A percentile compares a stretch with the other conserved stretches of the same genome.
Evolutionary conservation across 2,329 filamentous ascomycete genomes (phyloP).

Genomic region (Fusarium sp.): DNA sequence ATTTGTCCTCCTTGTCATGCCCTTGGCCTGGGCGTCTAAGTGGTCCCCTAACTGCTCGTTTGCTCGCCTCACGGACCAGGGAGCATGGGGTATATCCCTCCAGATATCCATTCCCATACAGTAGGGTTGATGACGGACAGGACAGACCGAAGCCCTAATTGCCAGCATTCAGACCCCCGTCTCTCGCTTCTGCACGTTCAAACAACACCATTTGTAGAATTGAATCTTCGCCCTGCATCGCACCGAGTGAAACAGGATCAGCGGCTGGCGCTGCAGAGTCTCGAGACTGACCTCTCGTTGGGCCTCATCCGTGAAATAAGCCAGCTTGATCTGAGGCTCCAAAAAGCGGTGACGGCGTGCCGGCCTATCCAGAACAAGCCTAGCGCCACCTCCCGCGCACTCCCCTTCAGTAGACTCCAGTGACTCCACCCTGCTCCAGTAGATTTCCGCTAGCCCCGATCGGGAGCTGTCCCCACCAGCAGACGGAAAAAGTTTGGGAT

Average conservation of each 20-base stretch:
- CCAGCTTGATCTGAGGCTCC: constrained; percentile 26
- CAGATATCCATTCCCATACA: constrained; percentile 20
- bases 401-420: constrained; percentile 24
- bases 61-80: constrained; percentile 40
- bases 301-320: constrained; percentile 16
- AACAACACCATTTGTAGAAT: neutral
- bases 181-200: constrained; percentile 1
- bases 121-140: constrained; percentile 2
- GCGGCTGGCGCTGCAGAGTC: neutral
- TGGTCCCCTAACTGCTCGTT: constrained; percentile 30
- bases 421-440: constrained; percentile 8
- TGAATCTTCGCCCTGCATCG: constrained; percentile 30
- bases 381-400: constrained; percentile 32
- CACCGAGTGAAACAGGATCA: constrained; percentile 37
- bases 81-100: constrained; percentile 18
- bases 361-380: constrained; percentile 21
- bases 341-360: constrained; percentile 45
- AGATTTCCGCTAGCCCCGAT: constrained; percentile 33
- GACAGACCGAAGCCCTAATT: constrained; percentile 11
- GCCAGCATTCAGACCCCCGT: constrained; percentile 4
- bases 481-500: constrained; percentile 46
- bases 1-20: constrained; percentile 32
- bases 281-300: constrained; percentile 27
- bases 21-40: constrained; percentile 29
- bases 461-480: constrained; percentile 40